A percentile compares a stretch with the other conserved stretches of the same genome.
These are phyloP conservation scores for Epichloe uncinata DNA, from an alignment of 2,329 filamentous ascomycete genomes.

Conservation along the genomic window DNA sequence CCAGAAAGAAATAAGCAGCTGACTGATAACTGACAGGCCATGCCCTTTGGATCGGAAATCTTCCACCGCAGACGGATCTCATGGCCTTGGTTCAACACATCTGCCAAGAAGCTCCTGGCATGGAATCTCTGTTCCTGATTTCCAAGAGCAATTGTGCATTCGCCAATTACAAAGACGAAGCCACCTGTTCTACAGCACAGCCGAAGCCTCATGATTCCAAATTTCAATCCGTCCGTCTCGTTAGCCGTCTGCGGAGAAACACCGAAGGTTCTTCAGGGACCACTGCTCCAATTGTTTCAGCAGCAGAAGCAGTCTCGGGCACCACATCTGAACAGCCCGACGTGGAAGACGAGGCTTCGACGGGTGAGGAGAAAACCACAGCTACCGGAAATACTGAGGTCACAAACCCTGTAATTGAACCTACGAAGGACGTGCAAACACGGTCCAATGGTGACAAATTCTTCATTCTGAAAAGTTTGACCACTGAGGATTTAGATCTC, in stretches of 20 bases:
- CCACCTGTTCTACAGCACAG: constrained; percentile 62
- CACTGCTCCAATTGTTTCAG: constrained; percentile 42
- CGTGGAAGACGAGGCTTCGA: background rate
- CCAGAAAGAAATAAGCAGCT: background rate
- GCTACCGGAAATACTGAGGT: constrained; percentile 1
- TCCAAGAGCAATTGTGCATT: constrained; percentile 97
- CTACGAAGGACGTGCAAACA: background rate
- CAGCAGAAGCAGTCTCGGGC: constrained; percentile 18
- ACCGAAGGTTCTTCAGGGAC: constrained; percentile 32
- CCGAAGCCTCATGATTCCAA: constrained; percentile 79
- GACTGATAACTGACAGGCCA: constrained; percentile 40
- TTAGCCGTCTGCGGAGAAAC: constrained; percentile 63
- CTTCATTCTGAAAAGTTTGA: constrained; percentile 88
- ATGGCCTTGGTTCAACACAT: constrained; percentile 85
- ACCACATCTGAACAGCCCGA: background rate
- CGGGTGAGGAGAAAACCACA: constrained; percentile 5
- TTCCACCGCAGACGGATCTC: constrained; percentile 71
- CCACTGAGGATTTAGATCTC: constrained; percentile 75
- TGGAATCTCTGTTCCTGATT: constrained; percentile 87
- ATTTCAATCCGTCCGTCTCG: constrained; percentile 73
- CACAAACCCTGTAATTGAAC: background rate
- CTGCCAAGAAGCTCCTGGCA: constrained; percentile 60
- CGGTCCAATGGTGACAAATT: constrained; percentile 30
- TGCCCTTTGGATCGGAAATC: constrained; percentile 90
- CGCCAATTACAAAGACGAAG: constrained; percentile 81